phyloP scores from a whole-genome alignment of 768 basidiomycete species.

The Strobilomyces confusus region DNA sequence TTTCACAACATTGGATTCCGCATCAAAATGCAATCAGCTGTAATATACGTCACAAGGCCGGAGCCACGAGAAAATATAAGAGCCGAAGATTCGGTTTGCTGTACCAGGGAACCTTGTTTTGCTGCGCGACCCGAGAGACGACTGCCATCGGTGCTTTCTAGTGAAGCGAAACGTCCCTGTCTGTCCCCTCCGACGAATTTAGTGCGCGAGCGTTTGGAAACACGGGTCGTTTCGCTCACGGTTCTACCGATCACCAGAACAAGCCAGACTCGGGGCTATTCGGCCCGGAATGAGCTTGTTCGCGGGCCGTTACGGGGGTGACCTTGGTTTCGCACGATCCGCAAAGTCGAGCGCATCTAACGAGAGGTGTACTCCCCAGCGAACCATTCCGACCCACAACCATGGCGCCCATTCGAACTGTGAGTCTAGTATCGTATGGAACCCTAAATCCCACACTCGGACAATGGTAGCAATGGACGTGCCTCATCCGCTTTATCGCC shows the following conservation, averaged over 20 bases:
- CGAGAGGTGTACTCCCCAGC: neutral
- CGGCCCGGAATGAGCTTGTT: no score
- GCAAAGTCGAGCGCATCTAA: neutral
- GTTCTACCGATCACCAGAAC: no score
- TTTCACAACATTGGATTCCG: no score
- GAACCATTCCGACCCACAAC: constrained; percentile 8
- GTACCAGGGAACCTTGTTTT: constrained; percentile 54
- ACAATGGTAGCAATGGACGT: constrained; percentile 49
- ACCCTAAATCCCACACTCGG: neutral
- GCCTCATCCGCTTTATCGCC: constrained; percentile 79
- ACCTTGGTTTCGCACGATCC: no score
- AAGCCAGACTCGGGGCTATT: no score
- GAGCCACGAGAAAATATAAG: constrained; percentile 54
- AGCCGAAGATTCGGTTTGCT: constrained; percentile 52
- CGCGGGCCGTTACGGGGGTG: no score
- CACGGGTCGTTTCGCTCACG: no score
- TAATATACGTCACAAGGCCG: constrained; percentile 12
- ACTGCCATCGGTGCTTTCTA: constrained; percentile 6
- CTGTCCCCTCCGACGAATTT: no score
- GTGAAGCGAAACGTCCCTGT: neutral
- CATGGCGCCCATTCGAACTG: constrained; percentile 61
- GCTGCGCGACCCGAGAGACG: constrained; percentile 23
- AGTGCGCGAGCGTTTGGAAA: no score
- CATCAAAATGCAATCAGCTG: neutral
- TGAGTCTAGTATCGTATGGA: constrained; percentile 26